phyloP scores from a whole-genome alignment of 306 rosid species.

The Sesbania bispinosa region DNA sequence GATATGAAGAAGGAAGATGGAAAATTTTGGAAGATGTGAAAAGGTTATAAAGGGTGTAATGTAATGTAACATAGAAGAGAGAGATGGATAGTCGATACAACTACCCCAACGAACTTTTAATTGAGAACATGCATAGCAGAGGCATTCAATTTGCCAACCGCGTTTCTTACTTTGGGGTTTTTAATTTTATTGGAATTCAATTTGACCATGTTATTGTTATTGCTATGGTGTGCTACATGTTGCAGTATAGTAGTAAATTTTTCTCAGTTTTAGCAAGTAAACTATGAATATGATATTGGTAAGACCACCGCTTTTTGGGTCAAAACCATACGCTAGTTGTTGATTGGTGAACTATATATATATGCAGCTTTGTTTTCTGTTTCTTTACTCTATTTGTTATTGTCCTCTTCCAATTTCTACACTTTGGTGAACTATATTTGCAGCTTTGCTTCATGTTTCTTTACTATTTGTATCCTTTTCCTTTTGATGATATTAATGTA shows the following conservation, averaged over 20 bases:
- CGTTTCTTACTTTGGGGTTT: background rate
- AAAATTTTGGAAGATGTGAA: slow-evolving; percentile 4
- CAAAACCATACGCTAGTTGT: background rate
- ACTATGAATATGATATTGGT: background rate
- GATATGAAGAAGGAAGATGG: background rate
- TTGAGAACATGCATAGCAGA: slow-evolving; percentile 18
- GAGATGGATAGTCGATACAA: slow-evolving; percentile 62
- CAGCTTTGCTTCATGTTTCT: too few species aligned
- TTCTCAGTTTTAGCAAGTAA: background rate
- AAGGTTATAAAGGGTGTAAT: slow-evolving; percentile 18
- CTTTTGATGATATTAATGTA: too few species aligned
- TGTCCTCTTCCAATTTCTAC: background rate
- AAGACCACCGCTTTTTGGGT: background rate
- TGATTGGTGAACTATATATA: slow-evolving; percentile 9
- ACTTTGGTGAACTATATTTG: too few species aligned
- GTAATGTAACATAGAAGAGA: too few species aligned
- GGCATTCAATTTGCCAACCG: slow-evolving; percentile 33
- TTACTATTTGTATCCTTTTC: too few species aligned
- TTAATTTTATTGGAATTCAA: background rate
- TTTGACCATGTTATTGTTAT: background rate
- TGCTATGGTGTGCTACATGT: too few species aligned
- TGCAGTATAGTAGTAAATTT: background rate
- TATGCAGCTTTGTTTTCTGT: too few species aligned
- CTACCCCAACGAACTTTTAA: slow-evolving; percentile 90
- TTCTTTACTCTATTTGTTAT: background rate